phyloP scores from a whole-genome alignment of 2,329 filamentous ascomycete species.

The Lachnellula hyalina region DNA sequence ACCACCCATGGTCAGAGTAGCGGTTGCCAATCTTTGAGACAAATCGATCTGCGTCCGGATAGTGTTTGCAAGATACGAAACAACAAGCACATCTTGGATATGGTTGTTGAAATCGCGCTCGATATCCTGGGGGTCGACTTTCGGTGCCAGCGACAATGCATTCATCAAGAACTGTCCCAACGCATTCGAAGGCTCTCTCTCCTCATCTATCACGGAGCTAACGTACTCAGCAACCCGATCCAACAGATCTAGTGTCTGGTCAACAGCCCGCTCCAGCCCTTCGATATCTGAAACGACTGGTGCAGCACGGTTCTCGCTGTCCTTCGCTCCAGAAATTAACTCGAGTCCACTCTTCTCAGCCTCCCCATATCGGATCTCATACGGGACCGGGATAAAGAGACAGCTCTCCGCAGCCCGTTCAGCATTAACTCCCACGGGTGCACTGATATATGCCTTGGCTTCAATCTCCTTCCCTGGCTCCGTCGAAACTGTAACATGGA shows the following conservation, averaged over 20 bases:
- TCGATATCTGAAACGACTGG: conserved; percentile 84
- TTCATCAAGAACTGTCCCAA: conserved; percentile 95
- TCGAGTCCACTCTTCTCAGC: conserved; percentile 73
- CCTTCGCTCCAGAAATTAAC: conserved; percentile 75
- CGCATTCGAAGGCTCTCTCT: conserved; percentile 80
- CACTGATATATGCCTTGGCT: conserved; percentile 89
- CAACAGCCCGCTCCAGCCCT: conserved; percentile 75
- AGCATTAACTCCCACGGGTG: conserved; percentile 88
- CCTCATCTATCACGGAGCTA: conserved; percentile 89
- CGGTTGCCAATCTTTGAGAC: conserved; percentile 87
- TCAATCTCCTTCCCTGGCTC: conserved; percentile 84
- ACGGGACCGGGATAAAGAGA: conserved; percentile 94
- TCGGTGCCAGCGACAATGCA: conserved; percentile 85
- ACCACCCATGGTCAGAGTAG: conserved; percentile 56
- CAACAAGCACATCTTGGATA: conserved; percentile 96
- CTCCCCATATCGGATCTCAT: conserved; percentile 87
- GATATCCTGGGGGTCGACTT: conserved; percentile 85
- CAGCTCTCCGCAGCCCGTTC: conserved; percentile 95
- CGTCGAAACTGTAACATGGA: conserved; percentile 92
- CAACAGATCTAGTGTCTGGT: conserved; percentile 83
- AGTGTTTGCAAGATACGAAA: conserved; percentile 97
- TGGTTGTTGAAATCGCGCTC: conserved; percentile 99
- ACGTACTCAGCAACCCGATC: conserved; percentile 91
- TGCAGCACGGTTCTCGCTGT: conserved; percentile 67
- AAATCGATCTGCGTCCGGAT: conserved; percentile 99